These are phyloP conservation scores for Pseudocercospora eumusae DNA, from an alignment of 2,329 filamentous ascomycete genomes.

Conservation along the genomic window DNA sequence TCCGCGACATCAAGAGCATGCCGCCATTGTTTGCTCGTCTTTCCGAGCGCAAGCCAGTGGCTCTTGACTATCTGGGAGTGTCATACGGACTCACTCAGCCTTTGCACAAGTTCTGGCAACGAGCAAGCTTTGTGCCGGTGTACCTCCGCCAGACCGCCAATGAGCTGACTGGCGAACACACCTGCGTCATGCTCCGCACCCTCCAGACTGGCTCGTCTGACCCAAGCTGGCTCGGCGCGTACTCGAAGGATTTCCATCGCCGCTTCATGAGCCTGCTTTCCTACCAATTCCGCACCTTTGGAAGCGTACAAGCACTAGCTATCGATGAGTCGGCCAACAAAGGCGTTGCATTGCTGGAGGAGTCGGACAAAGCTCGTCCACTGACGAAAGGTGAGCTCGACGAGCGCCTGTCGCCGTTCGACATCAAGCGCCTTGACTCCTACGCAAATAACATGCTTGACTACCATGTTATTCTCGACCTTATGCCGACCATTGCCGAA, in stretches of 20 bases:
- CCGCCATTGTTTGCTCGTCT: slow-evolving; percentile 90
- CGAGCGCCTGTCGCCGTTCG: slow-evolving; percentile 78
- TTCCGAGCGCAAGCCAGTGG: slow-evolving; percentile 74
- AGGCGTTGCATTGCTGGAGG: slow-evolving; percentile 66
- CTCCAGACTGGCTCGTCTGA: slow-evolving; percentile 64
- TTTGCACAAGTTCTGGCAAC: slow-evolving; percentile 97
- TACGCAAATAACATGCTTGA: slow-evolving; percentile 98
- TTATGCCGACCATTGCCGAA: slow-evolving; percentile 77
- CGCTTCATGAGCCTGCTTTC: slow-evolving; percentile 89
- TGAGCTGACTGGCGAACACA: slow-evolving; percentile 94
- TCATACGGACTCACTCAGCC: slow-evolving; percentile 86
- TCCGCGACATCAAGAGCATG: slow-evolving; percentile 87
- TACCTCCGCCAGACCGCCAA: slow-evolving; percentile 95
- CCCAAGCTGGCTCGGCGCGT: slow-evolving; percentile 82
- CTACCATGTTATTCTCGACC: slow-evolving; percentile 94
- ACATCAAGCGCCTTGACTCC: slow-evolving; percentile 89
- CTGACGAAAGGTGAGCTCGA: slow-evolving; percentile 78
- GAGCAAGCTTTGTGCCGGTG: slow-evolving; percentile 78
- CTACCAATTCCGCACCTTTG: slow-evolving; percentile 87
- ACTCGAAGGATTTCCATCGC: slow-evolving; percentile 87
- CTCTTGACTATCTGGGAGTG: slow-evolving; percentile 90
- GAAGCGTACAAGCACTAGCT: slow-evolving; percentile 74
- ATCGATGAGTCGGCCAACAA: slow-evolving; percentile 82
- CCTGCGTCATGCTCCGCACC: slow-evolving; percentile 92
- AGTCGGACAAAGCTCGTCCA: slow-evolving; percentile 50